Evolutionary conservation across 208 protist genomes (phyloP).

Genomic region (Leishmania guyanensis): DNA sequence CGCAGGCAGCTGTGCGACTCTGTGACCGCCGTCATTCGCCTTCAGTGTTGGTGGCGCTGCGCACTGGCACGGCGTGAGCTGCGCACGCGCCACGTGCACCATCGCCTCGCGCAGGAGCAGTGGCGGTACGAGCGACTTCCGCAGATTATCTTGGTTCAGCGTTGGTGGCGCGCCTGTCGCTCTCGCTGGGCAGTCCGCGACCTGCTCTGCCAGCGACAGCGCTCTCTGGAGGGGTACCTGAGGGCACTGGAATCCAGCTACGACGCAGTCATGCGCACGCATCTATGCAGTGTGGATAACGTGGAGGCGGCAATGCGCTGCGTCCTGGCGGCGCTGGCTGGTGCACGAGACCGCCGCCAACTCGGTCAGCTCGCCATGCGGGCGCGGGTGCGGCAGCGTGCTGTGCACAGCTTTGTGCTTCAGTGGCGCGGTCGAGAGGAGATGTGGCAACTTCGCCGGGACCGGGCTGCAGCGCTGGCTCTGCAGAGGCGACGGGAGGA

Average conservation of each 20-base stretch:
- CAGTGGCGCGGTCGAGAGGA: slow-evolving; percentile 27
- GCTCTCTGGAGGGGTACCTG: slow-evolving; percentile 39
- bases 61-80: slow-evolving; percentile 27
- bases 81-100: slow-evolving; percentile 29
- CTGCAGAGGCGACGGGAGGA: slow-evolving; percentile 54
- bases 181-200: slow-evolving; percentile 13
- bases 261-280: slow-evolving; percentile 24
- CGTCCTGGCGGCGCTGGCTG: slow-evolving; percentile 59
- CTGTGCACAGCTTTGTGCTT: slow-evolving; percentile 44
- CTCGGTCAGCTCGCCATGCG: slow-evolving; percentile 20
- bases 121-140: slow-evolving; percentile 8
- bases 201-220: slow-evolving; percentile 21
- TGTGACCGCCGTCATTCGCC: slow-evolving; percentile 4
- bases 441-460: slow-evolving; percentile 34
- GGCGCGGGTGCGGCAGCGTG: slow-evolving; percentile 31
- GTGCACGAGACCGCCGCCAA: slow-evolving; percentile 36
- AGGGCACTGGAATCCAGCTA: slow-evolving; percentile 25
- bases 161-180: slow-evolving; percentile 43
- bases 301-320: slow-evolving; percentile 28
- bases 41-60: slow-evolving; percentile 25
- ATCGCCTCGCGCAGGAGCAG: slow-evolving; percentile 39
- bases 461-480: slow-evolving; percentile 10
- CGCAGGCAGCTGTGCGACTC: background rate
- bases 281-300: slow-evolving; percentile 18
- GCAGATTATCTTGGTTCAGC: slow-evolving; percentile 36